Evolutionary conservation across 202 grass and related monocot genomes (phyloP), one percentile per base, ranked within the genome.

Genomic region (Eragrostis tef): DNA sequence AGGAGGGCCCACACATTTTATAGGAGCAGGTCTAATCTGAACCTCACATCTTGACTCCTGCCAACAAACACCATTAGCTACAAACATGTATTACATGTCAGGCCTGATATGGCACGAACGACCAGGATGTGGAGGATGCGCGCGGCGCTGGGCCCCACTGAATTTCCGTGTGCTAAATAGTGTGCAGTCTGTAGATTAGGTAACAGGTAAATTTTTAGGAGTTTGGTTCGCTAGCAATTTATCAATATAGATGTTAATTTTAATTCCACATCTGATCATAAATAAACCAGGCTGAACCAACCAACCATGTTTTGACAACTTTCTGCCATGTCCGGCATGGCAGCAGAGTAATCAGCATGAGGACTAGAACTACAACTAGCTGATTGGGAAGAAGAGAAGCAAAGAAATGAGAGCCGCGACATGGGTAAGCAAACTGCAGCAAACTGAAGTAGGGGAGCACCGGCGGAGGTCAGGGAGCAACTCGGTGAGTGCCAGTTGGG

Each of bases 241-340:
- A 80, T 70, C 4, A 68, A 58, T 13, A 31, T 67, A 52, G 10
- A 65, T 84, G 34, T 67, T 83, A 51, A 19, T 69, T 50, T 60
- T 68, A 34, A 74, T 52, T 54, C 20, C 14, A 52, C 22, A 56
- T 56, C 34, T 48, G 3, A 19, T 16, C 19, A 77, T 42, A 66
- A 87, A 84, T 84, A 51, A 12, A 64, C 19, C 26, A 81, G 16
- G 21, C 77, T 53, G 48, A 6, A 71, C 20, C 6, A 64, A 71
- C 51, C 64, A 62, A 71, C 0, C 22, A 50, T 59, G 47, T 64
- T 57, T 68, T 64, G 67, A 70, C 7, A 25, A 75, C 70, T 19
- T 74, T 72, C 52, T 60, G 36, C 36, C 70, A 64, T 52, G 13
- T 60, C n/a, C 26, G 41, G n/a, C n/a, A n/a, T n/a, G n/a, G 4